Percentiles rank a stretch among this genome's conserved stretches.
phyloP scores from a whole-genome alignment of 2,329 filamentous ascomycete genomes.

The Tetracladium maxilliforme region DNA sequence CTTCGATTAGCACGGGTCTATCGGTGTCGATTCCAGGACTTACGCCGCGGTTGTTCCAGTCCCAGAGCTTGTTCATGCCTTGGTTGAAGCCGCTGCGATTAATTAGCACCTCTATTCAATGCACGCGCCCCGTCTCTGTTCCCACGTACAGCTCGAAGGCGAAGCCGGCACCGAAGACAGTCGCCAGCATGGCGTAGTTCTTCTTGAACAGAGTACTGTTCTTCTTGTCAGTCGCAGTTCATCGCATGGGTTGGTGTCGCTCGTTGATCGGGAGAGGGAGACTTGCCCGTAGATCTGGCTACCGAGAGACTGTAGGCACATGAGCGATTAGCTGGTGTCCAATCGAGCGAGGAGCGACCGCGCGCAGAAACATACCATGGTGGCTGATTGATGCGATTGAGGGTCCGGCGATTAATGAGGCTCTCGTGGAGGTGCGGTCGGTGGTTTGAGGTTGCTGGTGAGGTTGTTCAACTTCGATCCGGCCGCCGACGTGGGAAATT shows the following conservation, averaged over 20 bases:
- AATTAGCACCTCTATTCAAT: not conserved
- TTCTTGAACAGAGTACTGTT: conserved; percentile 67
- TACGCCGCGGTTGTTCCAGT: conserved; percentile 84
- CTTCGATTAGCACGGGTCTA: conserved; percentile 16
- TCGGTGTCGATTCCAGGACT: conserved; percentile 20
- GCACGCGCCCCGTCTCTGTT: not conserved
- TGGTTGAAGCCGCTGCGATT: conserved; percentile 64
- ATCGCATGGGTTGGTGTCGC: conserved; percentile 4
- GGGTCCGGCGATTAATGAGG: too few relatives aligned
- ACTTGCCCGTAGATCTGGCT: conserved; percentile 15
- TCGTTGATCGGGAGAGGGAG: conserved; percentile 4
- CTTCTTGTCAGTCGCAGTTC: conserved; percentile 9
- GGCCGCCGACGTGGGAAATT: too few relatives aligned
- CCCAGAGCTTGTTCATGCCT: conserved; percentile 75
- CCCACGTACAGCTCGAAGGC: conserved; percentile 76
- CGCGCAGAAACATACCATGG: too few relatives aligned
- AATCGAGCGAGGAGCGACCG: too few relatives aligned
- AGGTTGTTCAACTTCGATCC: too few relatives aligned
- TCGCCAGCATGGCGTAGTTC: conserved; percentile 77
- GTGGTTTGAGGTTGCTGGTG: too few relatives aligned
- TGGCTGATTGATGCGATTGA: too few relatives aligned
- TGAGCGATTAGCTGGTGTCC: not conserved
- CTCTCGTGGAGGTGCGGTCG: too few relatives aligned
- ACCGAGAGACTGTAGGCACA: not conserved
- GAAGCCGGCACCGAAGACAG: conserved; percentile 79